These are phyloP conservation scores for Dothiorella sarmentorum DNA, from an alignment of 2,329 filamentous ascomycete genomes.

Conservation along the genomic window DNA sequence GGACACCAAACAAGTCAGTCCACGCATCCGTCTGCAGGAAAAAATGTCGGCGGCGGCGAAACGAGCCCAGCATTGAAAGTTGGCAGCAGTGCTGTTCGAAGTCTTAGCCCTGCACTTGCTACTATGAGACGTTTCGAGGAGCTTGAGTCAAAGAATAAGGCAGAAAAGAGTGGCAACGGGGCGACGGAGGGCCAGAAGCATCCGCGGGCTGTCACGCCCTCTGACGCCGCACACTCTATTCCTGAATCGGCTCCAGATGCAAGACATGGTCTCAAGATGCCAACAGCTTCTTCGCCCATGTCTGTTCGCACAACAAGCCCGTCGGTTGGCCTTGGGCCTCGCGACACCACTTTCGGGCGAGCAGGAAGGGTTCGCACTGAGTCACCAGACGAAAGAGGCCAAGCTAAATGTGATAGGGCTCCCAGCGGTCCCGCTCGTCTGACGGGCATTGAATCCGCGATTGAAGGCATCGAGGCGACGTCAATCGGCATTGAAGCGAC, in stretches of 20 bases:
- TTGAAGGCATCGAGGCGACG: background rate
- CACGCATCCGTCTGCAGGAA: background rate
- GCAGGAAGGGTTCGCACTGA: background rate
- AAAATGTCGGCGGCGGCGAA: background rate
- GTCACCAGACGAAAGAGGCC: background rate
- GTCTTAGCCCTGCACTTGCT: background rate
- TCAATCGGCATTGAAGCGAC: constrained; percentile 2
- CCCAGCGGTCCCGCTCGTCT: background rate
- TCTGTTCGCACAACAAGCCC: constrained; percentile 4
- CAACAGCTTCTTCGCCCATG: background rate
- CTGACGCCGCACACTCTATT: background rate
- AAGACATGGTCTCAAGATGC: background rate
- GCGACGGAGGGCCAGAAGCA: background rate
- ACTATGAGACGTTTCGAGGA: background rate
- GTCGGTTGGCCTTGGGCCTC: constrained; percentile 6
- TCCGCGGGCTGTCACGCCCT: too few relatives aligned
- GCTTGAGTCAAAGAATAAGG: background rate
- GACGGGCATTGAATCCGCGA: background rate
- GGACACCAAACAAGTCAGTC: background rate
- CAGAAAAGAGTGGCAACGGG: background rate
- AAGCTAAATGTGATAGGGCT: constrained; percentile 2
- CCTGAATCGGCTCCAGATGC: background rate
- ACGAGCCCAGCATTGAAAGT: background rate
- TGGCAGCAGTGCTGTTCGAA: background rate
- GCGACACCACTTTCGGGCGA: background rate